Percentiles rank a stretch among this genome's conserved stretches.
Conservation (phyloP, 768 basidiomycete genomes). For the Suillus bovinus region DNA sequence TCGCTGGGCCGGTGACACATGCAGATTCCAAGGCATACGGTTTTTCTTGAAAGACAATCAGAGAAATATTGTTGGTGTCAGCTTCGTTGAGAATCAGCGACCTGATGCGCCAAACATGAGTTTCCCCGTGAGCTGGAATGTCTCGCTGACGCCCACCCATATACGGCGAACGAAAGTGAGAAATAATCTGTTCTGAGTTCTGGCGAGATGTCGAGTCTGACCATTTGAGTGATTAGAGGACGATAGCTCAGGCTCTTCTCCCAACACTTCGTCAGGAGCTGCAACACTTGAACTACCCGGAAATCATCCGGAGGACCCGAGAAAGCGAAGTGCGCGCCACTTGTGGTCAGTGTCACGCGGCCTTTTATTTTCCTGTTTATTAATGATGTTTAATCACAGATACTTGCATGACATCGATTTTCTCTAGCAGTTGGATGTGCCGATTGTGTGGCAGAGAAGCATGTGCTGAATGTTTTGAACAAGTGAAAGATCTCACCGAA, state of each 20-base stretch:
- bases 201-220: constrained; percentile 13
- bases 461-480: constrained; percentile 80
- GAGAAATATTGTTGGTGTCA: constrained; percentile 60
- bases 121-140: constrained; percentile 68
- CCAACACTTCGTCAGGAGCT: constrained; percentile 67
- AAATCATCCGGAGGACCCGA: constrained; percentile 69
- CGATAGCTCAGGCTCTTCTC: constrained; percentile 67
- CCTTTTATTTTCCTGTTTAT: constrained; percentile 6
- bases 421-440: constrained; percentile 89
- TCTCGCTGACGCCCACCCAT: constrained; percentile 47
- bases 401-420: constrained; percentile 92
- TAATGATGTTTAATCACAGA: constrained; percentile 47
- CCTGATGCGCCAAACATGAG: constrained; percentile 60
- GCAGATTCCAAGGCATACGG: constrained; percentile 83
- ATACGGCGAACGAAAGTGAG: constrained; percentile 63
- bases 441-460: constrained; percentile 88
- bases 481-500: constrained; percentile 63
- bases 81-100: constrained; percentile 66
- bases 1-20: constrained; percentile 86
- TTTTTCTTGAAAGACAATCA: constrained; percentile 68
- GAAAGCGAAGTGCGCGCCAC: constrained; percentile 84
- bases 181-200: constrained; percentile 3
- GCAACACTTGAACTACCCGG: constrained; percentile 53
- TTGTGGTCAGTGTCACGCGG: constrained; percentile 58
- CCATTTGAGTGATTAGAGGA: constrained; percentile 43